phyloP scores from a whole-genome alignment of 2,329 filamentous ascomycete species.

The Botrytis paeoniae region DNA sequence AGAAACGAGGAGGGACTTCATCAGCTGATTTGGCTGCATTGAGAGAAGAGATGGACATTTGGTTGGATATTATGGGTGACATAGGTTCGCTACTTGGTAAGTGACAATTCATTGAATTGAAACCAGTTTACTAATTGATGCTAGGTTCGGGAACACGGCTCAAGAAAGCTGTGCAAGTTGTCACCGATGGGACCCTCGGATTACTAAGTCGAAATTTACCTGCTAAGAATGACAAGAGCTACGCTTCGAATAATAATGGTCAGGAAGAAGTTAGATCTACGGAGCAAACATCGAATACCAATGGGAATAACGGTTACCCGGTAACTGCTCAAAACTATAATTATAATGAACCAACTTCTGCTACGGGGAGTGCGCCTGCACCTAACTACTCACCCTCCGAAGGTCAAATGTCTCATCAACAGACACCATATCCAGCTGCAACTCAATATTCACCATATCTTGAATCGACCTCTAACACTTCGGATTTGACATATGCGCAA shows the following conservation, averaged over 20 bases:
- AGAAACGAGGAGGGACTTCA: slow-evolving; percentile 60
- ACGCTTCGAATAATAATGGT: background rate
- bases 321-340: slow-evolving; percentile 18
- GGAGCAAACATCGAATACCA: slow-evolving; percentile 11
- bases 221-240: slow-evolving; percentile 41
- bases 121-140: slow-evolving; percentile 18
- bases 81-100: slow-evolving; percentile 65
- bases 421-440: slow-evolving; percentile 35
- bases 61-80: slow-evolving; percentile 66
- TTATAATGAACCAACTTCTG: slow-evolving; percentile 22
- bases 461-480: slow-evolving; percentile 23
- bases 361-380: slow-evolving; percentile 19
- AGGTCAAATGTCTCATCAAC: slow-evolving; percentile 29
- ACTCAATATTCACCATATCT: slow-evolving; percentile 36
- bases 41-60: slow-evolving; percentile 64
- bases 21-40: slow-evolving; percentile 58
- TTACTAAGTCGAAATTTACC: slow-evolving; percentile 44
- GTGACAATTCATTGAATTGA: slow-evolving; percentile 30
- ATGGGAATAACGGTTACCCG: slow-evolving; percentile 12
- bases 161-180: slow-evolving; percentile 46
- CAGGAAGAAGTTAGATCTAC: slow-evolving; percentile 21
- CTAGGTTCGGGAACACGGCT: slow-evolving; percentile 48
- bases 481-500: slow-evolving; percentile 28
- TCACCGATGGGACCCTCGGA: slow-evolving; percentile 48
- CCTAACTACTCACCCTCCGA: slow-evolving; percentile 26